Percentiles rank a stretch among this genome's conserved stretches.
Evolutionary conservation across 345 rosid species (phyloP).

Genomic region (Orychophragmus violaceus): DNA sequence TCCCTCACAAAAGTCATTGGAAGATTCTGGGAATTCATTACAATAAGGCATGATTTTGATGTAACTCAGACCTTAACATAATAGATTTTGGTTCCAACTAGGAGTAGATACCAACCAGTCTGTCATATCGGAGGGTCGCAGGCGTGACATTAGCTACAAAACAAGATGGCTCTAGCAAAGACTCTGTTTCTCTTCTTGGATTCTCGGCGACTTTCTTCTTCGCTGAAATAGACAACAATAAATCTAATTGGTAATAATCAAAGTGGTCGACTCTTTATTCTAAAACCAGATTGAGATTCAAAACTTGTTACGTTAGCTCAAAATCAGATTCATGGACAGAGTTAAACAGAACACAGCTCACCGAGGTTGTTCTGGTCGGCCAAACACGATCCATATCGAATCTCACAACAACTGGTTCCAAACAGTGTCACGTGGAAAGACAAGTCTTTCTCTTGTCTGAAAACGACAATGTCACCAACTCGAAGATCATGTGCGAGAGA

Average conservation of each 20-base stretch:
- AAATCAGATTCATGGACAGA: neutral
- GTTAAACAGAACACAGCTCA: conserved; percentile 8
- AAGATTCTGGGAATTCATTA: too few relatives aligned
- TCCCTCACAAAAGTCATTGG: neutral
- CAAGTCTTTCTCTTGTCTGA: too few relatives aligned
- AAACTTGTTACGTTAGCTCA: neutral
- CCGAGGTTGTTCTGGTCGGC: too few relatives aligned
- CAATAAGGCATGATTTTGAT: neutral
- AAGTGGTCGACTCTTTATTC: neutral
- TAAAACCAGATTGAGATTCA: neutral
- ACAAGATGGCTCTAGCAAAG: neutral
- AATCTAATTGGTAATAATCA: too few relatives aligned
- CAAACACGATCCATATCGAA: too few relatives aligned
- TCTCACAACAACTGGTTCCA: too few relatives aligned
- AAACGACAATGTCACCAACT: too few relatives aligned
- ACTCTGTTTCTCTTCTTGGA: neutral
- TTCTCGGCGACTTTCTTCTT: neutral
- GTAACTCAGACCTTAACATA: neutral
- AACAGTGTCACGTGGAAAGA: too few relatives aligned
- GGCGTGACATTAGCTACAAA: neutral
- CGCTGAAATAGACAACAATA: neutral
- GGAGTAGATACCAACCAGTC: neutral
- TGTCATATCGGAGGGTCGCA: too few relatives aligned
- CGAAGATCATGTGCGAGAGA: too few relatives aligned
- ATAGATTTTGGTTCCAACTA: neutral